Evolutionary conservation across 805 yeast genomes (phyloP), one percentile per base, ranked within the genome.

Genomic region (Wilhelminamyces savonicus): DNA sequence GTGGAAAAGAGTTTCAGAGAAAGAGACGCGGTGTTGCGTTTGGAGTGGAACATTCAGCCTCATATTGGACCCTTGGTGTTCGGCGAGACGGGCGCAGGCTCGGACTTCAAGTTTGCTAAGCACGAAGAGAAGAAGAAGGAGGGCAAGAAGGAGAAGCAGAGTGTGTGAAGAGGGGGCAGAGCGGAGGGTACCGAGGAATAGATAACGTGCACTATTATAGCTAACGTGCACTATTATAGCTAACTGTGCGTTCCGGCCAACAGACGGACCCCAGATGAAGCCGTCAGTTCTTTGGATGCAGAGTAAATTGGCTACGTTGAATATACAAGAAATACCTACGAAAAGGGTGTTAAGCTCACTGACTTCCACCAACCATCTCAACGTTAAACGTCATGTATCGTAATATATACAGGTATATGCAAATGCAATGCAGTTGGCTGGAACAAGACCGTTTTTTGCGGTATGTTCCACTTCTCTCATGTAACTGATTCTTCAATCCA

Each of bases 41-140:
- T 90, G 30, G 87, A 84, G 40, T 90, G 95, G 90, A 88, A 88
- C 52, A 70, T 90, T 26, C 97, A 90, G 59, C 98, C 98, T 2
- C 69, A 78, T 53, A 75, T 90, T 6, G 98, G 98, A 9, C 76
- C 86, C 1, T 59, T 90, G 39, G 52, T 76, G 0, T 82, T 65
- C 54, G 96, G 95, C 3, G 69, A 71, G 31, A 68, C 69, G 9
- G 35, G 35, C 12, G 40, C 59, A 5, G 34, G 34, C 13, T 34
- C 46, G 8, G 36, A 50, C 3, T 58, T 64, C 36, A 41, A 41
- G 16, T 64, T 64, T 50, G 64, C 59, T 4, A 35, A 36, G 16
- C 26, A 36, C 11, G 34, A 40, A 31, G 29, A 39, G 26, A 41
- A 46, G 32, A 31, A 35, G 30, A 30, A 24, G 23, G 23, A 16